Evolutionary conservation across 2,329 filamentous ascomycete genomes (phyloP).

Genomic region (Leptosphaerulina australis): DNA sequence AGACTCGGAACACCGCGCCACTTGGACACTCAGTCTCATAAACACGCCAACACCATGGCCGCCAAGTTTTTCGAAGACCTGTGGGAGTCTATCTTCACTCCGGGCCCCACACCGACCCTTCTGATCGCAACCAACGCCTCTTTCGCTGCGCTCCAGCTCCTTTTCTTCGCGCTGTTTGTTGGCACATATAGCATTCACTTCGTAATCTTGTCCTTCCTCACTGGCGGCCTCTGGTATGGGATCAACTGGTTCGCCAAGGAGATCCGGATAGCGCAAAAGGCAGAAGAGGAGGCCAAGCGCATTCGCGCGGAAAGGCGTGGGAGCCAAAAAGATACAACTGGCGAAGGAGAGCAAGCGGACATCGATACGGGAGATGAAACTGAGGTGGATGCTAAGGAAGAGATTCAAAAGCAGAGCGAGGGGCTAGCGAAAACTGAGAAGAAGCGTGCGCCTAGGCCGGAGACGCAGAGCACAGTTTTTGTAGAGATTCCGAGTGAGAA

Average conservation of each 20-base stretch:
- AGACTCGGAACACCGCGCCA: slow-evolving; percentile 11
- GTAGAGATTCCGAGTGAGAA: slow-evolving; percentile 37
- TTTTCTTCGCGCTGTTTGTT: slow-evolving; percentile 76
- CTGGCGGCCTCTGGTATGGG: slow-evolving; percentile 83
- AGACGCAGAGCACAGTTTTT: slow-evolving; percentile 43
- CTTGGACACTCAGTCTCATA: neutral
- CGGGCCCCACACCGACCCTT: slow-evolving; percentile 85
- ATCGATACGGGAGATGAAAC: slow-evolving; percentile 55
- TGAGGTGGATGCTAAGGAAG: slow-evolving; percentile 51
- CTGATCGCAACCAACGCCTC: slow-evolving; percentile 87
- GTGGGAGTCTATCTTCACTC: slow-evolving; percentile 91
- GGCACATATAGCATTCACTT: slow-evolving; percentile 91
- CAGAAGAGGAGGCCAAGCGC: slow-evolving; percentile 58
- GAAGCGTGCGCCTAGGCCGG: slow-evolving; percentile 9
- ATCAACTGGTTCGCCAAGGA: slow-evolving; percentile 96
- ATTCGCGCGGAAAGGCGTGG: slow-evolving; percentile 50
- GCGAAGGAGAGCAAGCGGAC: slow-evolving; percentile 39
- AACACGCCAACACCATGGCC: slow-evolving; percentile 40
- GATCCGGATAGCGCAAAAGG: slow-evolving; percentile 55
- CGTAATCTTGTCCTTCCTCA: slow-evolving; percentile 77
- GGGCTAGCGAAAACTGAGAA: slow-evolving; percentile 26
- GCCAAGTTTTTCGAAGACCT: slow-evolving; percentile 70
- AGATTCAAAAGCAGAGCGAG: slow-evolving; percentile 29
- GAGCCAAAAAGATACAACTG: slow-evolving; percentile 49
- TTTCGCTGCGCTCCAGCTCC: slow-evolving; percentile 82